Base-by-base conservation (phyloP, 2,329 filamentous ascomycete species). In the Colletotrichum lindemuthianum region DNA sequence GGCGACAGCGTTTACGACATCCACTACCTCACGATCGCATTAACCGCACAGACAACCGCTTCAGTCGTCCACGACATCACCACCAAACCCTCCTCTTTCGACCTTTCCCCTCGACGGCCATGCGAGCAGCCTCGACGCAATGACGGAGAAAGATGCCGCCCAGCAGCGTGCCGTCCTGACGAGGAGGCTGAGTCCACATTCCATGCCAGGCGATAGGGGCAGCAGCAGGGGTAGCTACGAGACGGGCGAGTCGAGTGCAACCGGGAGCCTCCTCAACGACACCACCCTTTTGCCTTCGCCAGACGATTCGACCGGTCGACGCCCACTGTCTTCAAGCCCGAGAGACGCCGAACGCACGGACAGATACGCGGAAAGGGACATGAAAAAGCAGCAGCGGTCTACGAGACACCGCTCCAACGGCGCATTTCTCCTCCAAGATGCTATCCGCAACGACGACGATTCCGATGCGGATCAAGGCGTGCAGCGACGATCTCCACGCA, bases 371-470 rank as follows among this genome's bases (percentile, higher is more conserved):
- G 63, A 16, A 67, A 72, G 36, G 66, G 68, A 57, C 68, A 69
- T 54, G 72, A 68, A 10, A 50, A 65, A 50, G 51, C 61, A 65
- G 66, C 61, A 59, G 64, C 59, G 57, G 45, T 75, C 81, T 57
- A 84, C 24, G 24, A 24, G 79, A 70, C 75, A 78, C 36, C 78
- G 82, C 13, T 76, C 82, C 6, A 80, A 77, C 67, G 82, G 83
- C 50, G 82, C 80, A 8, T 87, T 87, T 69, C 77, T 87, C 55
- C 77, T 87, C 12, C 75, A 80, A 36, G 82, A 84, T 67, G 71
- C 78, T 3, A 70, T 82, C 16, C 60, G 71, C 36, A 72, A 73
- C 48, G 73, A 72, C 7, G 59, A 63, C 16, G 70, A 68, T n/a
- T 71, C 71, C 33, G 71, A 72, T 16, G 74, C 72, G 32, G 77